Evolutionary conservation across 768 basidiomycete genomes (phyloP), one percentile per base, ranked within the genome.

Genomic region (Suillus decipiens): DNA sequence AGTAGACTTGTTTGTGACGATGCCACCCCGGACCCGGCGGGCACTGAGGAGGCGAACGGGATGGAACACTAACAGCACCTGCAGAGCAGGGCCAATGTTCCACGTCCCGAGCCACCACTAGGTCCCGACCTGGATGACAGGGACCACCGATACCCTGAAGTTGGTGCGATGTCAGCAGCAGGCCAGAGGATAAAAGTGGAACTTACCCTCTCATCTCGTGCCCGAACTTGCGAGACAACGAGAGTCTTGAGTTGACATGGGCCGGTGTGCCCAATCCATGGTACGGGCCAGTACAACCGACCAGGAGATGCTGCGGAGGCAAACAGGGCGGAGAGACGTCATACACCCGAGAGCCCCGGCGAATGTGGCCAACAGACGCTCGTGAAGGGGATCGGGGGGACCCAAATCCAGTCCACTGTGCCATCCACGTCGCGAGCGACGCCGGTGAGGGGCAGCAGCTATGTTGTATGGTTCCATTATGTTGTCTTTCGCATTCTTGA

Each of bases 201-300:
- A 55, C 34, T 11, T 22, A 36, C 54, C 33, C 53, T 36, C 54
- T 55, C 54, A 37, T 55, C 34, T 36, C 54, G 34, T 3, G 34
- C n/a, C 34, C 22, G n/a, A 15, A 1, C 28, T 22, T 19, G 34
- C 51, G 19, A 28, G 11, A 12, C 53, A 8, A 7, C 34, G n/a
- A 55, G 34, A 55, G 12, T 37, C 1, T 22, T 15, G 54, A 36
- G 54, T 55, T 55, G 54, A 55, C 34, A 14, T 55, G 54, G 54
- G 34, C n/a, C 14, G 34, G 54, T 14, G 34, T 37, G 54, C 54
- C 12, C 22, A 22, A 55, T 11, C n/a, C 24, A 22, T 14, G 34
- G 22, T 36, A 11, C 34, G 34, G 34, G 54, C 54, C 54, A 37
- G 54, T 34, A 14, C 45, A 55, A 34, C n/a, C 34, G 54, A 28